Conservation (phyloP, 495 filamentous ascomycete genomes). For the Jackrogersella multiformis region DNA sequence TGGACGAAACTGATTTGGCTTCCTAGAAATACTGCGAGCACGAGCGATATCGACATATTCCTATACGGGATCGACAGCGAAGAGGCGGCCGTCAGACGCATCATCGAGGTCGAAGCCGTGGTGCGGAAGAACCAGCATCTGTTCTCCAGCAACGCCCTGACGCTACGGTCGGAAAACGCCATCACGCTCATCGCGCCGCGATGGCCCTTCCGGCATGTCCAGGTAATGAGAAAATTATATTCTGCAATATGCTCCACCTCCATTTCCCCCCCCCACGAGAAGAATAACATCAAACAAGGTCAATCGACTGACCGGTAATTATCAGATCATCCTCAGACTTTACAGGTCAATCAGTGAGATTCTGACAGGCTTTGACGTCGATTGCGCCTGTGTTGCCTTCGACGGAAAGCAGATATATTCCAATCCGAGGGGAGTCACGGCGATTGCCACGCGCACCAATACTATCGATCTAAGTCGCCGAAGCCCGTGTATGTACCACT, state of each 20-base stretch:
- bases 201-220: conserved; percentile 71
- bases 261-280: too few relatives aligned
- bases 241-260: too few relatives aligned
- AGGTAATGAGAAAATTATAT: conserved; percentile 37
- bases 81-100: conserved; percentile 67
- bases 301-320: not conserved
- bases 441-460: conserved; percentile 72
- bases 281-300: not conserved
- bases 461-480: conserved; percentile 70
- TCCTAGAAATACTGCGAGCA: conserved; percentile 61
- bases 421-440: conserved; percentile 64
- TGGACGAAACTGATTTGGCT: not conserved
- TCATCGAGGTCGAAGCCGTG: conserved; percentile 67
- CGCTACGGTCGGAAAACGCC: conserved; percentile 71
- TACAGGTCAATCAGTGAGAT: conserved; percentile 74
- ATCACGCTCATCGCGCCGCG: conserved; percentile 70
- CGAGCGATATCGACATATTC: conserved; percentile 77
- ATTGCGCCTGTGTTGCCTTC: conserved; percentile 72
- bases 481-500: conserved; percentile 59
- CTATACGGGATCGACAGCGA: conserved; percentile 69
- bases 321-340: conserved; percentile 68
- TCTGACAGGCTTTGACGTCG: conserved; percentile 74
- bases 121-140: conserved; percentile 45
- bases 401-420: conserved; percentile 70
- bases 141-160: not conserved